Conservation (phyloP, 805 yeast genomes). For the Nakazawaea molendinolei region DNA sequence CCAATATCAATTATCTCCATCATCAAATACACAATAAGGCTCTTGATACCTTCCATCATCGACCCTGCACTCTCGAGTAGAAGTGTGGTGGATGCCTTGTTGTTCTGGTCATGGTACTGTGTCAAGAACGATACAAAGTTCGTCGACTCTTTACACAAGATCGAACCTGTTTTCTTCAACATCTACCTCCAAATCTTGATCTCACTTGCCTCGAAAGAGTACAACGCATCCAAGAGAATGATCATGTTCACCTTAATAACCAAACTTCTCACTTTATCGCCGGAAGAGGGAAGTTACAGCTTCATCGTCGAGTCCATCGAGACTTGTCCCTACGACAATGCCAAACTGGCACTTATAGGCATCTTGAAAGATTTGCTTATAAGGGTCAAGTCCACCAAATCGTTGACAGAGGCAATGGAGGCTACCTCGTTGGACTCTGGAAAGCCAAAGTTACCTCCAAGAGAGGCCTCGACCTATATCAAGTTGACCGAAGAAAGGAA, state of each 20-base stretch:
- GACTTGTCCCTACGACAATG: conserved; percentile 58
- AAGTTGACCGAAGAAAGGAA: conserved; percentile 34
- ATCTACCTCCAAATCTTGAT: conserved; percentile 37
- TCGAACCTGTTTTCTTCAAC: conserved; percentile 21
- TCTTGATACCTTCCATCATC: conserved; percentile 32
- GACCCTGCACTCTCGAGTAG: conserved; percentile 14
- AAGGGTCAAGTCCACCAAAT: conserved; percentile 21
- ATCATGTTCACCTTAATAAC: conserved; percentile 57
- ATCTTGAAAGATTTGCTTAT: conserved; percentile 63
- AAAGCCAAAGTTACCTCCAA: conserved; percentile 33
- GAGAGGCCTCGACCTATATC: conserved; percentile 31
- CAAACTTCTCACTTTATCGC: conserved; percentile 50
- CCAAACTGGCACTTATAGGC: conserved; percentile 54
- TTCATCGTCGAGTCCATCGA: conserved; percentile 60
- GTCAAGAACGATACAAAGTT: conserved; percentile 15
- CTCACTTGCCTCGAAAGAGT: conserved; percentile 27
- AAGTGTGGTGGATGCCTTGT: conserved; percentile 19
- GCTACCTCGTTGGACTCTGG: conserved; percentile 8
- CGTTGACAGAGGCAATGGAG: conserved; percentile 11
- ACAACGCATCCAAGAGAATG: conserved; percentile 30
- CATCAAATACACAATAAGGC: conserved; percentile 34
- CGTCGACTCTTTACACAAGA: conserved; percentile 13
- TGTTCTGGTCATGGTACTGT: conserved; percentile 32
- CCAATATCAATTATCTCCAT: conserved; percentile 21
- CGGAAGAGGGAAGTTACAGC: conserved; percentile 49